phyloP scores from a whole-genome alignment of 495 filamentous ascomycete species.

The Trichoderma erinaceum region DNA sequence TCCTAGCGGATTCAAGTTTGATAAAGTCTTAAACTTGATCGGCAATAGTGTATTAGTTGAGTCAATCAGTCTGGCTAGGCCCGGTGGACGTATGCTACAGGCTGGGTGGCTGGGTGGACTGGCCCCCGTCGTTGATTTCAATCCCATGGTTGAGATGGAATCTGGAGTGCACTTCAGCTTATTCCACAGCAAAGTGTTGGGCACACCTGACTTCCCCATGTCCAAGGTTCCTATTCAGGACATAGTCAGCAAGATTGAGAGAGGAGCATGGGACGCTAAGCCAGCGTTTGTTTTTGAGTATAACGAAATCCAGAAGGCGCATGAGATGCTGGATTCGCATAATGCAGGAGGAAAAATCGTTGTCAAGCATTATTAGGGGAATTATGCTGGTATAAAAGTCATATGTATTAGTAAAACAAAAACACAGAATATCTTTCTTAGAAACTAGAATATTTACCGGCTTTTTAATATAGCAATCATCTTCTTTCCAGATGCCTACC shows the following conservation, averaged over 20 bases:
- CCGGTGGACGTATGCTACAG: conserved; percentile 35
- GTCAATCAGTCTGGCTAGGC: conserved; percentile 30
- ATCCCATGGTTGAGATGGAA: conserved; percentile 42
- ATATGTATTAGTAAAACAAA: neutral
- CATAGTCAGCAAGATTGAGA: conserved; percentile 29
- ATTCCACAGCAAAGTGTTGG: conserved; percentile 40
- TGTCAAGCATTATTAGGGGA: conserved; percentile 22
- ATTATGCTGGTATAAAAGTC: neutral
- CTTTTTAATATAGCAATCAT: too few relatives aligned
- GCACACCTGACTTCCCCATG: conserved; percentile 36
- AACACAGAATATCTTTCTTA: neutral
- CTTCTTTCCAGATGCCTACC: too few relatives aligned
- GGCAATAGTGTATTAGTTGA: conserved; percentile 41
- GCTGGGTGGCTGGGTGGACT: conserved; percentile 44
- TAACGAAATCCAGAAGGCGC: conserved; percentile 33
- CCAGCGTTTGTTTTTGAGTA: conserved; percentile 30
- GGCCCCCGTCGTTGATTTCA: conserved; percentile 41
- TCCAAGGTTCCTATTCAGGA: conserved; percentile 39
- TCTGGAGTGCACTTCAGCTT: conserved; percentile 47
- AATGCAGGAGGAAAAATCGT: conserved; percentile 36
- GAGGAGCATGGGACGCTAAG: conserved; percentile 27
- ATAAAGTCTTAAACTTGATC: conserved; percentile 39
- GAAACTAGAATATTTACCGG: too few relatives aligned
- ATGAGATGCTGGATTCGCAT: conserved; percentile 29
- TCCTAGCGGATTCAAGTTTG: conserved; percentile 25